These are phyloP conservation scores for Fusarium transvaalense DNA, from an alignment of 2,329 filamentous ascomycete species.

Conservation along the genomic window DNA sequence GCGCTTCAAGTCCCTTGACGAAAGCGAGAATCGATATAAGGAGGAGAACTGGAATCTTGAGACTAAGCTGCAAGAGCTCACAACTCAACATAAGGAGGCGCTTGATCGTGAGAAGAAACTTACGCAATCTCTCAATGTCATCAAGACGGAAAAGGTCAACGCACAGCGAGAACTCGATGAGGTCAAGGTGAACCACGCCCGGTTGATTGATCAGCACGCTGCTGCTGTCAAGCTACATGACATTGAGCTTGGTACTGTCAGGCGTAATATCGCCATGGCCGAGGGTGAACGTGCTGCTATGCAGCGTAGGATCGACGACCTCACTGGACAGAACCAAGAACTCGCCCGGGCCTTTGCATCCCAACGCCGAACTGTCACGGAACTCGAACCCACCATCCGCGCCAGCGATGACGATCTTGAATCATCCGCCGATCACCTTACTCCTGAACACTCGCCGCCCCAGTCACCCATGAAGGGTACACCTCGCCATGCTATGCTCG, in stretches of 20 bases:
- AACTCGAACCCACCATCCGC: slow-evolving; percentile 71
- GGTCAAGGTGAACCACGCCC: slow-evolving; percentile 82
- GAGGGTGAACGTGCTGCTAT: slow-evolving; percentile 84
- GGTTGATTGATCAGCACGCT: slow-evolving; percentile 83
- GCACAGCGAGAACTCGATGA: slow-evolving; percentile 92
- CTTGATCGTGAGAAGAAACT: slow-evolving; percentile 87
- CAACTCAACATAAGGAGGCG: slow-evolving; percentile 78
- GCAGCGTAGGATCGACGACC: slow-evolving; percentile 87
- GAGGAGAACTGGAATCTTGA: slow-evolving; percentile 99
- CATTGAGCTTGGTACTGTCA: slow-evolving; percentile 85
- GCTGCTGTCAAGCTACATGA: slow-evolving; percentile 85
- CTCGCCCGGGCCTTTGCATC: slow-evolving; percentile 85
- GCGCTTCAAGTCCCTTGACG: slow-evolving; percentile 84
- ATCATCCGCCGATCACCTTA: slow-evolving; percentile 75
- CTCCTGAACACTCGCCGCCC: slow-evolving; percentile 91
- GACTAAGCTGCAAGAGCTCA: slow-evolving; percentile 87
- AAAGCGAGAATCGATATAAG: slow-evolving; percentile 96
- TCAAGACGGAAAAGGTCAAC: slow-evolving; percentile 80
- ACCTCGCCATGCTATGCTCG: slow-evolving; percentile 89
- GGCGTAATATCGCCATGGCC: slow-evolving; percentile 80
- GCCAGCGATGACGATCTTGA: slow-evolving; percentile 73
- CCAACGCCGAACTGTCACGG: slow-evolving; percentile 74
- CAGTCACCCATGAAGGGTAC: slow-evolving; percentile 92
- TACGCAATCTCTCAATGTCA: slow-evolving; percentile 75
- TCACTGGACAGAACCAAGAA: slow-evolving; percentile 90